Conservation (phyloP, 139 green algal species). For the Desmodesmus armatus region DNA sequence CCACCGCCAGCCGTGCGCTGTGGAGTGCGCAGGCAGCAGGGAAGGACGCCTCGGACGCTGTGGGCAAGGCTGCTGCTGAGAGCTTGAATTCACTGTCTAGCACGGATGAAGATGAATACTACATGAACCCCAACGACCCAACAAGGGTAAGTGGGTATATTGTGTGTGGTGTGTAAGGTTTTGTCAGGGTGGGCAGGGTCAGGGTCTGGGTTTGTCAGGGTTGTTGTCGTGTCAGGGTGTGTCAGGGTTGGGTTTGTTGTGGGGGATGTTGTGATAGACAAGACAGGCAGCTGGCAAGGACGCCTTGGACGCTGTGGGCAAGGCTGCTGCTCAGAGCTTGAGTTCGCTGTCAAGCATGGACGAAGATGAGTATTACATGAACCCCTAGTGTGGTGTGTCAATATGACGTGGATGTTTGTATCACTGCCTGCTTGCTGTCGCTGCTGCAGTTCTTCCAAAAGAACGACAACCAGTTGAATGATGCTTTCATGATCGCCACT, state of each 20-base stretch:
- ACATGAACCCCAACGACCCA: slow-evolving; percentile 46
- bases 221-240: no score
- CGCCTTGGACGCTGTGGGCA: neutral
- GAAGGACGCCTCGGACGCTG: slow-evolving; percentile 25
- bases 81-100: slow-evolving; percentile 8
- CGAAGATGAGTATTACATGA: slow-evolving; percentile 47
- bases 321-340: no score
- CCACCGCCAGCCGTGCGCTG: slow-evolving; percentile 32
- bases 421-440: neutral
- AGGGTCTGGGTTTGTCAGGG: no score
- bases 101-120: slow-evolving; percentile 48
- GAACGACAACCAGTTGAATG: slow-evolving; percentile 25
- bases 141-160: slow-evolving; percentile 30
- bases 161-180: no score
- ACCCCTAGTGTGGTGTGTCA: no score
- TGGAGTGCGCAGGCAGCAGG: slow-evolving; percentile 56
- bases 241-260: no score
- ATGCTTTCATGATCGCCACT: slow-evolving; percentile 37
- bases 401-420: no score
- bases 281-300: slow-evolving; percentile 46
- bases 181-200: no score
- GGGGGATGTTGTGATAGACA: no score
- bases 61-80: slow-evolving; percentile 20
- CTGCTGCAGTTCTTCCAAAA: slow-evolving; percentile 53
- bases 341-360: slow-evolving; percentile 36